Conservation (phyloP, 306 rosid species). For the Pachyrhizus erosus region DNA sequence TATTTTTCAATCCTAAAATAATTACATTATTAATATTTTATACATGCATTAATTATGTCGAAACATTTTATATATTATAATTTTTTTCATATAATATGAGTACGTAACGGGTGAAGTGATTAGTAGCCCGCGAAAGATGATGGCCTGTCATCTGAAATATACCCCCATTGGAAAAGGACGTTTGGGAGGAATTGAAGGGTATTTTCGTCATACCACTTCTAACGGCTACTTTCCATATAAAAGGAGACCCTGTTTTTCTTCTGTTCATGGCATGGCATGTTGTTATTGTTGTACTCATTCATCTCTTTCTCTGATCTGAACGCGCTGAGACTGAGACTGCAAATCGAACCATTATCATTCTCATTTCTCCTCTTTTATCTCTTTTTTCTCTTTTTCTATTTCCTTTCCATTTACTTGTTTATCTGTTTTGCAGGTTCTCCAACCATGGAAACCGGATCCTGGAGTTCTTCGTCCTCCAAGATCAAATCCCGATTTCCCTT, state of each 20-base stretch:
- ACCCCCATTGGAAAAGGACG: background rate
- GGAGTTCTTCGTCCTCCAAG: conserved; percentile 45
- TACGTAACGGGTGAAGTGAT: background rate
- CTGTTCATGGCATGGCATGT: no score
- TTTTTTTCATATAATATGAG: no score
- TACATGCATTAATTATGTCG: background rate
- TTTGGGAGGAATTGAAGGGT: background rate
- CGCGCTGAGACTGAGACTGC: background rate
- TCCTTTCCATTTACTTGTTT: background rate
- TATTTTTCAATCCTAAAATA: background rate
- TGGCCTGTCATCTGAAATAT: background rate
- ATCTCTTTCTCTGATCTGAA: background rate
- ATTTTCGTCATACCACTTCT: conserved; percentile 28
- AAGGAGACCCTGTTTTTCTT: background rate
- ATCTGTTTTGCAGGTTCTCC: background rate
- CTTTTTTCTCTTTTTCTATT: background rate
- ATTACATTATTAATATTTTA: background rate
- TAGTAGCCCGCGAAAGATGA: background rate
- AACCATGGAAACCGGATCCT: conserved; percentile 44
- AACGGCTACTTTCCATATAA: conserved; percentile 45
- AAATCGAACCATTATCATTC: conserved; percentile 2
- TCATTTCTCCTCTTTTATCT: background rate
- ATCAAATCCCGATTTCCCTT: conserved; percentile 30
- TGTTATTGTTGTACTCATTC: background rate
- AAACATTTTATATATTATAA: background rate